Evolutionary conservation across 108 stramenopile species (phyloP), one percentile per base, ranked within the genome.

Genomic region (Fistulifera pelliculosa): DNA sequence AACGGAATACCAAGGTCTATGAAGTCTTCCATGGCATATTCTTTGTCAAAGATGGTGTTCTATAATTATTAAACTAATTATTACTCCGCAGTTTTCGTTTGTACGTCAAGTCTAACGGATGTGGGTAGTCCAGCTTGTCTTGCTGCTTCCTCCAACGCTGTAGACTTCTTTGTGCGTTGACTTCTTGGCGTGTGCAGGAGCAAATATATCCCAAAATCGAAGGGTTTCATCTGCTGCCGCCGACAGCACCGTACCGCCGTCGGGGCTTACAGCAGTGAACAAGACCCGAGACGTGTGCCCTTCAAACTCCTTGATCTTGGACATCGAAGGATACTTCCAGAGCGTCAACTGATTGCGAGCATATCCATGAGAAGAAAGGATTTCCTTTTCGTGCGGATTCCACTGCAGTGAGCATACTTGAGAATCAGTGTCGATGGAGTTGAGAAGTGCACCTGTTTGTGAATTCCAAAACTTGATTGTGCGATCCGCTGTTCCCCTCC

Each of bases 391-490:
- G 55, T 88, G 85, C 28, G 82, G 90, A 60, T 81, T 88, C 97
- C 97, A 99, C 47, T 87, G 72, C 22, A 99, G 72, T 8, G 96
- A 74, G 73, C 96, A 98, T 25, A 99, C 98, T 68, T 97, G 96
- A 21, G 86, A 87, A 45, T 95, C 98, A 12, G 98, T 99, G 68
- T 99, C 97, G 39, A 99, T 87, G 24, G 89, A 90, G 64, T 99
- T 95, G 51, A 98, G 69, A 28, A 94, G 49, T 23, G 92, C 73
- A n/a, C 98, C 98, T 15, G 83, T 94, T 44, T 84, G 79, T 16
- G 95, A 88, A 70, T 99, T 97, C 98, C 98, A 99, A 61, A 96
- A 95, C 80, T 99, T 99, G 77, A 99, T 99, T 62, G 88, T 85
- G 15, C 96, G 71, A 79, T 99, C 98, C 18, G 96, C 95, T 14